Base-by-base conservation (phyloP, 805 yeast species). In the Teunomyces cretensis region DNA sequence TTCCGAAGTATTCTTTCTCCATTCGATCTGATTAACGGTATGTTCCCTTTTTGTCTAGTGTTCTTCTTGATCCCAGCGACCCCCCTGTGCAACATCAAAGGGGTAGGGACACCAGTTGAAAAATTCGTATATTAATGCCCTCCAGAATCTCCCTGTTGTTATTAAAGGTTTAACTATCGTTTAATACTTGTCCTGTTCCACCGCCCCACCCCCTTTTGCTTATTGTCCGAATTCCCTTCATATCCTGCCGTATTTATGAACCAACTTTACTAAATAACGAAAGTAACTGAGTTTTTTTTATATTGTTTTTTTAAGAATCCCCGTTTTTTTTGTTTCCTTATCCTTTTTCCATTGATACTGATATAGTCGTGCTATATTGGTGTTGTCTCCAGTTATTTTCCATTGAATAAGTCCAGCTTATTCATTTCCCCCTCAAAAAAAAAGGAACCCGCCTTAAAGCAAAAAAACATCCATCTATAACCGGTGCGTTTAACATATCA, bases 401-500 rank as follows among this genome's bases (percentile, higher is more conserved):
- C 32, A 22, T 16, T 16, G 26, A 6, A 7, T n/a, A n/a, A n/a
- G n/a, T n/a, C n/a, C n/a, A n/a, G n/a, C n/a, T n/a, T n/a, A n/a
- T n/a, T n/a, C n/a, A n/a, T n/a, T n/a, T n/a, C n/a, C n/a, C n/a
- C n/a, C n/a, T n/a, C 22, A 19, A 6, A 19, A 39, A 30, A 39
- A 30, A 30, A 39, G 19, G 19, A 26, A 28, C 27, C 13, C 11
- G 17, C 17, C 15, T 9, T 12, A 27, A 26, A 19, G 16, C 16
- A 24, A 33, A 30, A 22, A 32, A 32, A 32, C 24, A 14, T n/a
- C 30, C 12, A 27, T 14, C 16, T 22, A 9, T 12, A 12, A 13
- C 27, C 31, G 22, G 36, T 32, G 36, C 36, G 36, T 13, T 19
- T n/a, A n/a, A 33, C 39, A 35, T 37, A 60, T 33, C 38, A 81